A percentile compares a stretch with the other conserved stretches of the same genome.
Conservation (phyloP, 345 rosid genomes). For the Alliaria petiolata region DNA sequence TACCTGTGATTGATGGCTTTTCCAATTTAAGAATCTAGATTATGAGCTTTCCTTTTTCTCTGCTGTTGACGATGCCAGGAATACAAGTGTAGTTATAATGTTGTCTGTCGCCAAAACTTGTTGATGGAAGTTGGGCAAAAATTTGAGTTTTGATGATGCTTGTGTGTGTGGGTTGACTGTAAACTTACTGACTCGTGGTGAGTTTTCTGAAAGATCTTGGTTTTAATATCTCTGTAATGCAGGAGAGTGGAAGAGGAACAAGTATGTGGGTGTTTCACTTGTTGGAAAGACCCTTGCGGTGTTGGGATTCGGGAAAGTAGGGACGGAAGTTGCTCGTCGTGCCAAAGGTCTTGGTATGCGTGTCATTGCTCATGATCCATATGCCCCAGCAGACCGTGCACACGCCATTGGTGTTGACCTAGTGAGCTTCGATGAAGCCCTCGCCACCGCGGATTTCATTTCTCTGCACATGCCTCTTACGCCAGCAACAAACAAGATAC, state of each 20-base stretch:
- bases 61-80: neutral
- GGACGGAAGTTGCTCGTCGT: conserved; percentile 85
- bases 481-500: conserved; percentile 63
- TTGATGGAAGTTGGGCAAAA: neutral
- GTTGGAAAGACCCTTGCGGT: conserved; percentile 82
- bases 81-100: neutral
- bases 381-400: conserved; percentile 88
- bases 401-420: conserved; percentile 79
- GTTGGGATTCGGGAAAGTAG: conserved; percentile 88
- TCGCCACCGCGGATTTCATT: conserved; percentile 75
- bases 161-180: neutral
- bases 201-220: neutral
- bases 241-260: conserved; percentile 87
- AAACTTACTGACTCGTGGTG: neutral
- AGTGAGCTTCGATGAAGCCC: conserved; percentile 75
- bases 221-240: conserved; percentile 7
- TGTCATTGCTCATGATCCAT: conserved; percentile 85
- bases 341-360: conserved; percentile 95
- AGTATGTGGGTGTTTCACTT: conserved; percentile 83
- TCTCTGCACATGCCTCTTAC: conserved; percentile 92
- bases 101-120: neutral
- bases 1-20: conserved; percentile 6
- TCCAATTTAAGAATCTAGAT: neutral
- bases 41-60: neutral
- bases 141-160: neutral